Percentiles rank a stretch among this genome's conserved stretches.
These are phyloP conservation scores for Pythium dissotocum DNA, from an alignment of 352 stramenopile species.

Conservation along the genomic window DNA sequence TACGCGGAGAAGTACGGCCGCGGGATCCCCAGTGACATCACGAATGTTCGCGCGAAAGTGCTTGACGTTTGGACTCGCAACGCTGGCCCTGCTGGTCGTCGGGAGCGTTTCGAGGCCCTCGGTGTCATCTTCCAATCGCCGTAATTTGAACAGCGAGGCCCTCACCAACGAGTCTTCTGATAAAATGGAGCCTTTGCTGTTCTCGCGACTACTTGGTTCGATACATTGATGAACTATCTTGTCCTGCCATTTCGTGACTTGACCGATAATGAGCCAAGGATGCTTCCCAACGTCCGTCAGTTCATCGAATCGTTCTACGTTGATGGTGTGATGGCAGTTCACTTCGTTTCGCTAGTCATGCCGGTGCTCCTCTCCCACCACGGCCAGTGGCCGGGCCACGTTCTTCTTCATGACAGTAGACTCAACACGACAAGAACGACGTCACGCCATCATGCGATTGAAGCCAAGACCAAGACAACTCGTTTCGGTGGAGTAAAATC, in stretches of 20 bases:
- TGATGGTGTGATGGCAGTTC: background rate
- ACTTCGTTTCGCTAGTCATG: background rate
- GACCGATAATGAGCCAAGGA: too few relatives aligned
- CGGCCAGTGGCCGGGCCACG: too few relatives aligned
- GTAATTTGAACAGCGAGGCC: background rate
- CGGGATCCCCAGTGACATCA: slow-evolving; percentile 48
- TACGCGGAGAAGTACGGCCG: slow-evolving; percentile 64
- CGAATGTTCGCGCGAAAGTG: slow-evolving; percentile 34
- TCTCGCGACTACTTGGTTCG: too few relatives aligned
- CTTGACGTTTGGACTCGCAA: slow-evolving; percentile 47
- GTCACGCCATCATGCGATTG: background rate
- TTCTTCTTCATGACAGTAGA: too few relatives aligned
- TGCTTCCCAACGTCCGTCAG: too few relatives aligned
- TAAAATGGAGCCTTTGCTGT: too few relatives aligned
- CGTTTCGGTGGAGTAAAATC: background rate
- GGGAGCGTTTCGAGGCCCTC: slow-evolving; percentile 60
- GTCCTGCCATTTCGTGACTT: too few relatives aligned
- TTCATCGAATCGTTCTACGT: background rate
- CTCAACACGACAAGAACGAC: too few relatives aligned
- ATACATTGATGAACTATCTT: too few relatives aligned
- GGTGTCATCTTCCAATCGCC: slow-evolving; percentile 10
- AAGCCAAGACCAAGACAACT: too few relatives aligned
- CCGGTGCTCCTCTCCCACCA: too few relatives aligned
- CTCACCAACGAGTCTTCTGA: too few relatives aligned
- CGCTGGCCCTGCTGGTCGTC: slow-evolving; percentile 51